phyloP scores from a whole-genome alignment of 371 early-diverging fungal genomes.

The Mucor irregularis region DNA sequence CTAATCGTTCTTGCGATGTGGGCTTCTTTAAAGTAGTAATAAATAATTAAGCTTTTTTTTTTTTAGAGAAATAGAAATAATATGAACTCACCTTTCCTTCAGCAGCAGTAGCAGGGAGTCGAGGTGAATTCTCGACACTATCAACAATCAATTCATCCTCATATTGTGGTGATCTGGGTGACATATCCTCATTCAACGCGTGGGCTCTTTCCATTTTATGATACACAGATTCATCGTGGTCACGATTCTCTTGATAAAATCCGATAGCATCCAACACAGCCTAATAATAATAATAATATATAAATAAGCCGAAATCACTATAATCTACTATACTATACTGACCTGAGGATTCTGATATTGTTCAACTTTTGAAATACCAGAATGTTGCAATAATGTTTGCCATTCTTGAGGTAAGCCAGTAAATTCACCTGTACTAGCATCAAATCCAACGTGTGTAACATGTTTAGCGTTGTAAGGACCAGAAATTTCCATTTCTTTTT shows the following conservation, averaged over 20 bases:
- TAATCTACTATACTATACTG: slow-evolving; percentile 2
- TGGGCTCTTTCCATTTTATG: slow-evolving; percentile 82
- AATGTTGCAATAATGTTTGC: slow-evolving; percentile 86
- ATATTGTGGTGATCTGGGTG: neutral
- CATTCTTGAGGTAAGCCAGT: slow-evolving; percentile 95
- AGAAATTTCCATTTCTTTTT: slow-evolving; percentile 88
- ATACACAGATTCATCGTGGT: slow-evolving; percentile 78
- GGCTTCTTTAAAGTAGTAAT: slow-evolving; percentile 2
- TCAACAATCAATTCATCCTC: slow-evolving; percentile 4
- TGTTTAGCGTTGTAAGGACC: slow-evolving; percentile 96
- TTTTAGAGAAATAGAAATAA: neutral
- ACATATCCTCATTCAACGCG: slow-evolving; percentile 19
- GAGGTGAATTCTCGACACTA: neutral
- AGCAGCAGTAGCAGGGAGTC: too few species aligned
- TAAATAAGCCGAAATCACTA: too few species aligned
- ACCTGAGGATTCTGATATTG: slow-evolving; percentile 93
- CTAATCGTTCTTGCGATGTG: slow-evolving; percentile 9
- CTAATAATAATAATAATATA: too few species aligned
- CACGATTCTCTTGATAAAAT: slow-evolving; percentile 79
- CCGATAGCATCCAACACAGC: slow-evolving; percentile 95
- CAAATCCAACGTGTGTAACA: slow-evolving; percentile 93
- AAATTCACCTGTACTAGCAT: slow-evolving; percentile 90
- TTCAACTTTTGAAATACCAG: slow-evolving; percentile 94
- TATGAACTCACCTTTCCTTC: neutral
- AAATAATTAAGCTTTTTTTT: too few species aligned